Base-by-base conservation (phyloP, 2,329 filamentous ascomycete genomes). In the Zelopaecilomyces penicillatus region DNA sequence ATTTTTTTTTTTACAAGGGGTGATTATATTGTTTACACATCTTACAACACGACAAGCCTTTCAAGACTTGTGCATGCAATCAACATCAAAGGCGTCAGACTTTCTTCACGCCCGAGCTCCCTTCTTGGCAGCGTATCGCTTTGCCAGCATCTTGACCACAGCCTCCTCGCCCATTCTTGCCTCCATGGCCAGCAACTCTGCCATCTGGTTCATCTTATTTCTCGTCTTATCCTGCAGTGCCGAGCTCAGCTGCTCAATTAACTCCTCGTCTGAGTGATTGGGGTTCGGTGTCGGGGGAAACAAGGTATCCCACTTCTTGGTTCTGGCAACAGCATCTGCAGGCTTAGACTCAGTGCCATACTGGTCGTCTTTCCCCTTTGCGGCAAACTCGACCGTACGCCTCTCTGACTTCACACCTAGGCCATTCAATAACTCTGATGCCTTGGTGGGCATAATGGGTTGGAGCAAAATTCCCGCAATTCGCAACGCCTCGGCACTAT, bases 361-460 rank as follows among this genome's bases (percentile, higher is more conserved):
- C 1, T 73, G 68, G 32, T 70, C 57, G 64, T 97, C 93, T 6
- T 65, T 71, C 2, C 80, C 80, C 29, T 82, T 66, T 28, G 53
- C 60, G 5, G 87, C 83, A 59, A 80, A 75, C 12, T 74, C 68
- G 48, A 88, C 76, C 0, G 69, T 75, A 45, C 91, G 75, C 42
- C 75, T 76, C 7, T 76, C 71, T 6, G 69, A 60, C 3, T 70
- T 66, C 4, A 98, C 89, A 1, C 85, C 83, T 6, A 98, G 69
- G 56, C 83, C 76, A 60, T 95, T 84, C 1, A 98, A 75, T 30
- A 96, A 65, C 52, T 78, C 68, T 8, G 66, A 65, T 39, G 87
- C 77, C 63, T 94, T 95, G 35, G 69, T 72, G 0, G 93, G 93
- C 76, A 98, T 95, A 58, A 90, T 87, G 1, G 93, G 89, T 63